A percentile compares a stretch with the other conserved stretches of the same genome.
These are phyloP conservation scores for Mycocalia duriaeana DNA, from an alignment of 1,284 basidiomycete genomes.

Conservation along the genomic window DNA sequence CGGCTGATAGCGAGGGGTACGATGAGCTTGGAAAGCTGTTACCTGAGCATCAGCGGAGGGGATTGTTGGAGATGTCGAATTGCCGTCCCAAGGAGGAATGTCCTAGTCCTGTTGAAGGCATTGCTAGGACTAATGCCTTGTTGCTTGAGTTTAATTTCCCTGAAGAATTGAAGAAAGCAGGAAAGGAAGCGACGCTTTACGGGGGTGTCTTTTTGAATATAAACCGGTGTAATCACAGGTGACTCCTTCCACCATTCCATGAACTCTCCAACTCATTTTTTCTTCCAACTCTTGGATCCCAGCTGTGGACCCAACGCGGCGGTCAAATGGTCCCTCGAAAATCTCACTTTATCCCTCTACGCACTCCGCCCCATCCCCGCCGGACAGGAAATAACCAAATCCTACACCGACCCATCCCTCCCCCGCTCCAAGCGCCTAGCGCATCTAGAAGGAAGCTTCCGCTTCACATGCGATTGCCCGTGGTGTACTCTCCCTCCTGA, in stretches of 20 bases:
- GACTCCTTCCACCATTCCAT: too few relatives aligned
- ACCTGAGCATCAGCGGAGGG: constrained; percentile 16
- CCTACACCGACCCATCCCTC: constrained; percentile 30
- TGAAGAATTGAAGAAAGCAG: constrained; percentile 14
- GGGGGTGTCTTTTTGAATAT: constrained; percentile 31
- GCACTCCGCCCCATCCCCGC: constrained; percentile 28
- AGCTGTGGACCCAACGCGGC: constrained; percentile 37
- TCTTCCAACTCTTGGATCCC: too few relatives aligned
- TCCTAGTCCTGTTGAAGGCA: constrained; percentile 28
- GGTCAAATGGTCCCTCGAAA: constrained; percentile 28
- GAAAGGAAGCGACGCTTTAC: constrained; percentile 16
- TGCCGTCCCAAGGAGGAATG: constrained; percentile 26
- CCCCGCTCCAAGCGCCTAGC: constrained; percentile 21
- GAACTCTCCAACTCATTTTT: too few relatives aligned
- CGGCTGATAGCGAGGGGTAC: constrained; percentile 17
- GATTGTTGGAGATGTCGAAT: constrained; percentile 24
- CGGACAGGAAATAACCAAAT: constrained; percentile 35
- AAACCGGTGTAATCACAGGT: constrained; percentile 36
- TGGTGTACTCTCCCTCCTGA: constrained; percentile 22
- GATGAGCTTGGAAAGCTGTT: constrained; percentile 22
- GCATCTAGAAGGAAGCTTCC: constrained; percentile 25
- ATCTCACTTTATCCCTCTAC: constrained; percentile 29
- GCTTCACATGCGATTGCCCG: constrained; percentile 30
- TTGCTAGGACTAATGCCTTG: constrained; percentile 31
- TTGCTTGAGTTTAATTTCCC: constrained; percentile 24